Evolutionary conservation across 2,329 filamentous ascomycete species (phyloP), one percentile per base, ranked within the genome.

Genomic region (Fusarium napiforme): DNA sequence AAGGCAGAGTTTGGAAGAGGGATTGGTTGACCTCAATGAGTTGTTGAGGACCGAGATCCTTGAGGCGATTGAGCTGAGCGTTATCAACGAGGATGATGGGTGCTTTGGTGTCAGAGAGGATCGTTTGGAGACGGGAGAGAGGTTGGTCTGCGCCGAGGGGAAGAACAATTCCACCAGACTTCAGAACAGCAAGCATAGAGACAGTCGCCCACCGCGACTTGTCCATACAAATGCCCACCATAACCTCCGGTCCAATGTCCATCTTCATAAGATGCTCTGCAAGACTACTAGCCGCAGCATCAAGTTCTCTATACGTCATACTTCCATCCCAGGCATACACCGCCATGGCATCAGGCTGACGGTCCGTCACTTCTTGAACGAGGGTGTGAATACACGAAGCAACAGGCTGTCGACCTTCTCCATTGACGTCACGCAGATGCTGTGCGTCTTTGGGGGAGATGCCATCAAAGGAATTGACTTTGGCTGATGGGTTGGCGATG

Each of bases 201-300:
- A 57, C 39, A 8, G 55, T 32, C 2, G 43, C 47, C 61, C 37
- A 60, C 2, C 10, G 32, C 19, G 61, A 64, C 32, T 64, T 64
- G 3, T 64, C 56, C 61, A 64, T 61, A 10, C 61, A 64, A 15
- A 64, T 39, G 11, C 61, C 61, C 7, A 64, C 61, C 43, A 50
- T 50, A 19, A 60, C 16, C 21, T 60, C 57, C 0, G 57, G 43
- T 5, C 43, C 34, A 19, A 60, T n/a, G 0, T 23, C 0, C 23
- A 60, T 3, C 21, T 30, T 39, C 43, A 52, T 37, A 2, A 60
- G 16, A 5, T 40, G 34, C 1, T 60, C 23, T 15, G 43, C 57
- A 23, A 60, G 55, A 5, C 55, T 28, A 21, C 32, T 60, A 1
- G 57, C 42, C 7, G 43, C 57, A 7, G 11, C 1, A 5, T 60